Evolutionary conservation across 192 early-diverging fungal species (phyloP), one percentile per base, ranked within the genome.

Genomic region (Thamnidium elegans): DNA sequence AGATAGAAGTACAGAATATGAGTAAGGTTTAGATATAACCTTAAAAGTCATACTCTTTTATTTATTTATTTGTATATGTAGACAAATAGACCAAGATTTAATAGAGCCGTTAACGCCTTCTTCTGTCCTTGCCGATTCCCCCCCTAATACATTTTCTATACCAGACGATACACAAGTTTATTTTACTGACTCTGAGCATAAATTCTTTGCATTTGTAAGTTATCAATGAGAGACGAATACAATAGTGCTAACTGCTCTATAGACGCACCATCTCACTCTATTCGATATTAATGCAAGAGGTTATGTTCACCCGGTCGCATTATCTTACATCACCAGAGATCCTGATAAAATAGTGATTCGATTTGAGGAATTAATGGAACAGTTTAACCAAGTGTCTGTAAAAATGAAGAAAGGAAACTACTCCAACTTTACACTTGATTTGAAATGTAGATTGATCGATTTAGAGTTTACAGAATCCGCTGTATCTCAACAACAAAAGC

Each of bases 261-360:
- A 82, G 81, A 74, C 77, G 2, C 81, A 82, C 30, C 78, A 82
- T 36, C 68, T 82, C 31, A 82, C 81, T 0, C 55, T 82, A 11
- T 82, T 82, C 63, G 81, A 82, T 50, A 82, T 82, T 51, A 75
- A 77, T 44, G 81, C 81, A 13, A 60, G 81, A 48, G 81, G 81
- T 20, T 82, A 78, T 61, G 81, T 82, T 10, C 70, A 78, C 34
- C 81, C 81, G 0, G 78, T 82, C 7, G 68, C 76, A 7, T 58
- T 82, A 36, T 79, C 81, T 1, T 82, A 79, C 60, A 69, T 82
- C 34, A 78, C 78, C 5, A 50, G 74, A 30, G 81, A 82, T 50
- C 70, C 78, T 14, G 56, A 78, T 43, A 82, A 82, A 53, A 78
- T 82, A 11, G n/a, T 79, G 7, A 53, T 54, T 0, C 62, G 77